A percentile compares a stretch with the other conserved stretches of the same genome.
These are phyloP conservation scores for Calamus simplicifolius DNA, from an alignment of 176 grass and related monocot genomes.

Conservation along the genomic window DNA sequence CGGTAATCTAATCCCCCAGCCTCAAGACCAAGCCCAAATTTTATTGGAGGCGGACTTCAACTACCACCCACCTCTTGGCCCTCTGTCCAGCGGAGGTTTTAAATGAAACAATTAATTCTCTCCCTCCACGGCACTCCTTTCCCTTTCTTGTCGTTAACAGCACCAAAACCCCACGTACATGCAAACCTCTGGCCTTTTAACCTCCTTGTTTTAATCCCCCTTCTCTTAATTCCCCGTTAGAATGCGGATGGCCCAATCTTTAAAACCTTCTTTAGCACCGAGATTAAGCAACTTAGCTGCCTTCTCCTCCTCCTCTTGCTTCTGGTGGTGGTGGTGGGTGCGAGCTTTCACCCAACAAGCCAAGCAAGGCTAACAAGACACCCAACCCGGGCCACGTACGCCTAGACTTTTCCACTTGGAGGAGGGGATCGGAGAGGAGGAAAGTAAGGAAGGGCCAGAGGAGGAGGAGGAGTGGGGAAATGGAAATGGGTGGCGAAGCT, in stretches of 20 bases:
- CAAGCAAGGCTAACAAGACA: not conserved
- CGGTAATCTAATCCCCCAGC: no score
- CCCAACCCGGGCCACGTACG: not conserved
- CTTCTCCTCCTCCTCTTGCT: not conserved
- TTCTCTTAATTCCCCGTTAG: conserved; percentile 3
- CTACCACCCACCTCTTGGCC: conserved; percentile 30
- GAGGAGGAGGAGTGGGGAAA: no score
- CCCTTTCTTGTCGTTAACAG: conserved; percentile 20
- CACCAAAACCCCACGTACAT: conserved; percentile 9
- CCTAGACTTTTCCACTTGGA: not conserved
- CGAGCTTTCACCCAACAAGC: conserved; percentile 1
- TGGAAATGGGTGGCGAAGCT: conserved; percentile 32
- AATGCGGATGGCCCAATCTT: not conserved
- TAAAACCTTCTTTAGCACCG: no score
- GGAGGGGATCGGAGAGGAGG: not conserved
- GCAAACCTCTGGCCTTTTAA: conserved; percentile 32
- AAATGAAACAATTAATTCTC: conserved; percentile 23
- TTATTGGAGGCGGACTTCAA: conserved; percentile 19
- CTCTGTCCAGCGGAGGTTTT: conserved; percentile 28
- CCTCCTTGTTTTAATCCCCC: conserved; percentile 40
- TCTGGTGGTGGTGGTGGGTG: not conserved
- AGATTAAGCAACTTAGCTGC: no score
- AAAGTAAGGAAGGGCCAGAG: not conserved
- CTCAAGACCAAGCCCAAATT: not conserved
- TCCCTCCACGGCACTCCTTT: conserved; percentile 11